Conservation (phyloP, 2,329 filamentous ascomycete genomes). For the Dothistroma pini region DNA sequence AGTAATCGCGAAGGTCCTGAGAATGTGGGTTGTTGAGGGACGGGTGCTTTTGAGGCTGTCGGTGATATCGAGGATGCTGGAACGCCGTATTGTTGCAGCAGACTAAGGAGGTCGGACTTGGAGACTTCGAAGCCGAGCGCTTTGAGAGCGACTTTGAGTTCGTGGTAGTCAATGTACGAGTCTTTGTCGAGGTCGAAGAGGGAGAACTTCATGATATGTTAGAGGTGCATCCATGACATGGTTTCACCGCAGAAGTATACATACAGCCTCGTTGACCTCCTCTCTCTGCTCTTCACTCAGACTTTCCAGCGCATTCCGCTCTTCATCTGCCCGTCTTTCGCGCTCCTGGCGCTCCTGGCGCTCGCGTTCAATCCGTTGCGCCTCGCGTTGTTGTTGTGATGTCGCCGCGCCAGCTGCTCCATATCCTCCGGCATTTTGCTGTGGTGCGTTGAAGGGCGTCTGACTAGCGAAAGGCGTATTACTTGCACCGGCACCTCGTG, state of each 20-base stretch:
- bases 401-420: conserved; percentile 34
- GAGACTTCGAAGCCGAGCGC: conserved; percentile 90
- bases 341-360: conserved; percentile 41
- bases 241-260: too few species aligned
- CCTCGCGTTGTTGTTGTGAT: conserved; percentile 40
- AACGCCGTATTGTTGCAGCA: conserved; percentile 77
- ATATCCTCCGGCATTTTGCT: conserved; percentile 25
- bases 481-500: conserved; percentile 31
- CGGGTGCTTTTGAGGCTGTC: conserved; percentile 51
- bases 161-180: conserved; percentile 91
- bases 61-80: conserved; percentile 40
- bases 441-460: conserved; percentile 36
- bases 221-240: background rate
- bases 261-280: conserved; percentile 87
- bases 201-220: conserved; percentile 62
- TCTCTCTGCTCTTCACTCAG: conserved; percentile 86
- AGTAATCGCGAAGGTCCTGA: conserved; percentile 59
- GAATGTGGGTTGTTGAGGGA: conserved; percentile 30
- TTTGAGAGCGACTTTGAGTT: conserved; percentile 94
- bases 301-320: conserved; percentile 48
- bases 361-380: conserved; percentile 42
- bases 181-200: conserved; percentile 98
- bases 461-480: conserved; percentile 33
- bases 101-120: conserved; percentile 76
- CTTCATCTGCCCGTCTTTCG: conserved; percentile 41